Percentiles rank a stretch among this genome's conserved stretches.
Conservation (phyloP, 352 stramenopile species). For the Globisporangium abappressorium region DNA sequence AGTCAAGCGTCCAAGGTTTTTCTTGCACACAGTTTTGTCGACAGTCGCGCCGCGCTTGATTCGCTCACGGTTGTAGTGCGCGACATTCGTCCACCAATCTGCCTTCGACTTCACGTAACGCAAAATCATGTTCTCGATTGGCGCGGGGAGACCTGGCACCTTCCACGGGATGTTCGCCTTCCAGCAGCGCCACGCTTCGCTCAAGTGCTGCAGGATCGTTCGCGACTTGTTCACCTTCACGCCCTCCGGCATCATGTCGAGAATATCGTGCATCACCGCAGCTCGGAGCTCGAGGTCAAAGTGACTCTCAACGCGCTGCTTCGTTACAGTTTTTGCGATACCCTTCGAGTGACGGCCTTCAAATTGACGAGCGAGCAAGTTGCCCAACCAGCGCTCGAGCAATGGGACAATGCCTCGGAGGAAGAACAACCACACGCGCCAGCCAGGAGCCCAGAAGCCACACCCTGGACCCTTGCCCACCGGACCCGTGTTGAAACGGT, state of each 20-base stretch:
- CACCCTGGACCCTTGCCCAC: constrained; percentile 99
- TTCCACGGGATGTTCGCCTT: constrained; percentile 99
- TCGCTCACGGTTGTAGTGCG: constrained; percentile 99
- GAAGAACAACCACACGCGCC: constrained; percentile 99
- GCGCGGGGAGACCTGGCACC: constrained; percentile 98
- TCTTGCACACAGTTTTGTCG: constrained; percentile 99
- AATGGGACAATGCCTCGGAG: constrained; percentile 98
- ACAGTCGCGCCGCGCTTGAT: constrained; percentile 99
- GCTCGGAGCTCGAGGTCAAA: constrained; percentile 99
- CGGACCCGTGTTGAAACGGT: constrained; percentile 99
- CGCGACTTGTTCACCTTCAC: constrained; percentile 99
- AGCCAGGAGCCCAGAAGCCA: constrained; percentile 98
- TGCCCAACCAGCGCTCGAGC: constrained; percentile 98
- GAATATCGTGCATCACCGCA: constrained; percentile 99
- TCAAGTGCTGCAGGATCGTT: constrained; percentile 98
- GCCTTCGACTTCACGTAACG: constrained; percentile 99
- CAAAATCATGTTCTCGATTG: constrained; percentile 99
- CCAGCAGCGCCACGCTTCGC: constrained; percentile 98
- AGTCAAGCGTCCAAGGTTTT: constrained; percentile 98
- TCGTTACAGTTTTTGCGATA: constrained; percentile 99
- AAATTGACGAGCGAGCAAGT: constrained; percentile 98
- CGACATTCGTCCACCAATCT: constrained; percentile 98
- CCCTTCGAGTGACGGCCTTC: constrained; percentile 98
- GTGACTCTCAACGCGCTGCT: constrained; percentile 99
- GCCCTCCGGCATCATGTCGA: constrained; percentile 99